phyloP scores from a whole-genome alignment of 208 protist species.

The Acanthamoeba rhysodes region DNA sequence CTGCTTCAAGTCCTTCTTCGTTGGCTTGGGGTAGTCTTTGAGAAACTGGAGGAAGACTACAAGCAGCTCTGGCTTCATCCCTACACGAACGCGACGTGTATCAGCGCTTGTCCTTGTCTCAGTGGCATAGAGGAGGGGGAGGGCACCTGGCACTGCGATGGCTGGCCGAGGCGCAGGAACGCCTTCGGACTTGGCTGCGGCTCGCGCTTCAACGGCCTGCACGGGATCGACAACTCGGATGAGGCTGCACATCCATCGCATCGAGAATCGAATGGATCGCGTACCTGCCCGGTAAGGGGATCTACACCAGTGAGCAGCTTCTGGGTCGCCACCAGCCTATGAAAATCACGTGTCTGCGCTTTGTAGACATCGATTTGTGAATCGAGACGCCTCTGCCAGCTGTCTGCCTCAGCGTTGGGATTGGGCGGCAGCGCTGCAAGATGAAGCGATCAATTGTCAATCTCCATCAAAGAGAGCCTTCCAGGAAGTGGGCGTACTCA shows the following conservation, averaged over 20 bases:
- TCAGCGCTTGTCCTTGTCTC: not conserved
- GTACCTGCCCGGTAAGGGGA: slow-evolving; percentile 26
- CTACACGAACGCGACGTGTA: not conserved
- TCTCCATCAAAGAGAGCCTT: not conserved
- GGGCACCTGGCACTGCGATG: not conserved
- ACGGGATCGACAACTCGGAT: too few relatives aligned
- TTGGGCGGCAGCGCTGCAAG: not conserved
- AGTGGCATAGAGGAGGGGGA: not conserved
- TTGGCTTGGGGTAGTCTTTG: slow-evolving; percentile 30
- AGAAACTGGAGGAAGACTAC: not conserved
- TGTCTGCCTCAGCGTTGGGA: not conserved
- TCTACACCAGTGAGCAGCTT: slow-evolving; percentile 36
- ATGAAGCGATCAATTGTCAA: too few relatives aligned
- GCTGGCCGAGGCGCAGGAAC: not conserved
- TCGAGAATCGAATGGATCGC: not conserved
- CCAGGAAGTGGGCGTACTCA: not conserved
- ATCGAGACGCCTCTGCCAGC: slow-evolving; percentile 19
- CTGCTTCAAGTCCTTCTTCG: slow-evolving; percentile 55
- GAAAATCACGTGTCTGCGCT: slow-evolving; percentile 43
- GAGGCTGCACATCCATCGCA: too few relatives aligned
- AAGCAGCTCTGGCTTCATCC: slow-evolving; percentile 16
- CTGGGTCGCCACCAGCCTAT: slow-evolving; percentile 14
- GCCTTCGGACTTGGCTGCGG: not conserved
- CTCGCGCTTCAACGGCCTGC: not conserved
- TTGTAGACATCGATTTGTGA: slow-evolving; percentile 25